Evolutionary conservation across 2,329 filamentous ascomycete genomes (phyloP), one percentile per base, ranked within the genome.

Genomic region (Fusarium equiseti): DNA sequence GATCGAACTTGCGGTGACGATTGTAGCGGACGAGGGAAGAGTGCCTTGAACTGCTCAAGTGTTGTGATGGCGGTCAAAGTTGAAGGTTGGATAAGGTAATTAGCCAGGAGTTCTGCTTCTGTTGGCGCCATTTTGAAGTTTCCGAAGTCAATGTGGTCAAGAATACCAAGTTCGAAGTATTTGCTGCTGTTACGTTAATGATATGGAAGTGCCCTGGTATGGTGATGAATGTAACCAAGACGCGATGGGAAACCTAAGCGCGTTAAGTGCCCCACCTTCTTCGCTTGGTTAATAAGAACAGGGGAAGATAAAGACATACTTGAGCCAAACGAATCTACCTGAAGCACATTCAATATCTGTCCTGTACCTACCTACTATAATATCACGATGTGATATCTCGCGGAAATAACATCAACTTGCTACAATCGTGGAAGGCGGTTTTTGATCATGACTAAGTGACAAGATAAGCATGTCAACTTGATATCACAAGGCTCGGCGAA

Each of bases 71-170:
- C 87, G 44, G 92, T 90, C 40, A 97, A 85, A 29, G 91, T 87
- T 10, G 93, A 90, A 15, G 94, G 92, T 31, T 91, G 86, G 38
- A 97, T 87, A 63, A 97, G 88, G 79, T 95, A 97, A 80, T 91
- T 91, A 75, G 86, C 86, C 54, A 97, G 87, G 70, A 97, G 92
- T 29, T 89, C 87, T 59, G 88, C 84, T 82, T 97, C 94, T 46
- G 90, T 91, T 11, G 91, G 90, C 6, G 92, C 84, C 91, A 94
- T 94, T 65, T 68, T 83, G 57, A 40, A 4, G 13, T 16, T 16
- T 13, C 12, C 9, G 8, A 27, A 27, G 6, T 15, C n/a, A 16
- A 13, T 8, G 15, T 12, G 15, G 31, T 24, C 8, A 16, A 16
- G 7, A 9, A 4, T 24, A 13, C 11, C n/a, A 8, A 13, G n/a